Evolutionary conservation across 148 eudicot genomes (phyloP).

Genomic region (Rhododendron vialii): DNA sequence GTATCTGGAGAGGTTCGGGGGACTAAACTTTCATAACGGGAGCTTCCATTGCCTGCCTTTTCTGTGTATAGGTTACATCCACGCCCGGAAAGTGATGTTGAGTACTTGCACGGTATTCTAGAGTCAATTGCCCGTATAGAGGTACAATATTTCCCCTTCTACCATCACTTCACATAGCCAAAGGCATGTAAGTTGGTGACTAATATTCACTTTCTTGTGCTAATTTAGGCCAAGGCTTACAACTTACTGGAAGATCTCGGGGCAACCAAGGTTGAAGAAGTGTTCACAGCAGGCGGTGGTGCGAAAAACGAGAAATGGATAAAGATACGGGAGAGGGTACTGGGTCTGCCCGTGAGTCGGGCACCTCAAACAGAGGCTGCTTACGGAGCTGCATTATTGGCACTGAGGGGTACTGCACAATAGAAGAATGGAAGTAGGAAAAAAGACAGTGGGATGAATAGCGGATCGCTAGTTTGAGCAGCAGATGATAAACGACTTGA

Average conservation of each 20-base stretch:
- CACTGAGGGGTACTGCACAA: slow-evolving; percentile 53
- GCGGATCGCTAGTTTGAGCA: not conserved
- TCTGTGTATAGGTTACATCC: slow-evolving; percentile 61
- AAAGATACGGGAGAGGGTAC: slow-evolving; percentile 70
- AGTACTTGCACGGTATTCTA: slow-evolving; percentile 82
- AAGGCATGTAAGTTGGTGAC: not conserved
- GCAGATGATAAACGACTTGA: not conserved
- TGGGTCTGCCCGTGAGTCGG: slow-evolving; percentile 69
- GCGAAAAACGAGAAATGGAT: slow-evolving; percentile 80
- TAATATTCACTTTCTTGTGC: not conserved
- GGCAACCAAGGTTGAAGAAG: slow-evolving; percentile 77
- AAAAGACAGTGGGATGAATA: not conserved
- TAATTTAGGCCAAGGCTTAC: slow-evolving; percentile 71
- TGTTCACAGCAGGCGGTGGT: slow-evolving; percentile 93
- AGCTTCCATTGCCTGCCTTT: not conserved
- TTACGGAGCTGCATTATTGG: slow-evolving; percentile 92
- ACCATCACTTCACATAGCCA: not conserved
- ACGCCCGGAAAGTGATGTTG: slow-evolving; percentile 73
- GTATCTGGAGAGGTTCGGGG: not conserved
- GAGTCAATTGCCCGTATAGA: slow-evolving; percentile 97
- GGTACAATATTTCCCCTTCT: slow-evolving; percentile 31
- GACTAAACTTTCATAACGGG: not conserved
- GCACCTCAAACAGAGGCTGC: slow-evolving; percentile 97
- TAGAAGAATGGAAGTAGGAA: not conserved
- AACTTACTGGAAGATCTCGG: slow-evolving; percentile 72